Evolutionary conservation across 306 rosid genomes (phyloP).

Genomic region (Castanopsis chinensis): DNA sequence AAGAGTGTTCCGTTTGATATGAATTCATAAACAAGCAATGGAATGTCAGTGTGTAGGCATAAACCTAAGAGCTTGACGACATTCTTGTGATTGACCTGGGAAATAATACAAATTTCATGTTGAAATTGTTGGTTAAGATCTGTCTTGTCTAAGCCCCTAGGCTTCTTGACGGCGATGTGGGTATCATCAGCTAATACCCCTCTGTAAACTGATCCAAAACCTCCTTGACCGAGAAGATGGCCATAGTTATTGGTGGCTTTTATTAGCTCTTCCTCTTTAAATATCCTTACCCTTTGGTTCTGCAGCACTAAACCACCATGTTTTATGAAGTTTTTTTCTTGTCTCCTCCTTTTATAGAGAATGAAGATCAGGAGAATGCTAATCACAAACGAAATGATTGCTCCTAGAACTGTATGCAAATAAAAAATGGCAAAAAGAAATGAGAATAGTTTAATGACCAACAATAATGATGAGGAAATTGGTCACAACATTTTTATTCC

Average conservation of each 20-base stretch:
- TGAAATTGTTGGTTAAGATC: not conserved
- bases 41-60: not conserved
- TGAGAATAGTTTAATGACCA: too few species aligned
- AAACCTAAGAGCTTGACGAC: not conserved
- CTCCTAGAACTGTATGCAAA: too few species aligned
- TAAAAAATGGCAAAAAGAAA: too few species aligned
- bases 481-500: too few species aligned
- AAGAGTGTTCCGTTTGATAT: not conserved
- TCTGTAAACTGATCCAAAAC: not conserved
- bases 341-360: too few species aligned
- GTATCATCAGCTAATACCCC: not conserved
- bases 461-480: too few species aligned
- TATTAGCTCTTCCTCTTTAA: not conserved
- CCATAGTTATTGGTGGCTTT: not conserved
- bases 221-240: not conserved
- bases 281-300: not conserved
- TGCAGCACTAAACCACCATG: too few species aligned
- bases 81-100: not conserved
- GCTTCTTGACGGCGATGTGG: not conserved
- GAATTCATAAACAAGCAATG: not conserved
- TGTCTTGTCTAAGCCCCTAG: not conserved
- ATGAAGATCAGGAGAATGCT: too few species aligned
- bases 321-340: too few species aligned
- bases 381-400: too few species aligned
- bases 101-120: not conserved